Conservation (phyloP, 495 filamentous ascomycete genomes). For the Neurospora africana region DNA sequence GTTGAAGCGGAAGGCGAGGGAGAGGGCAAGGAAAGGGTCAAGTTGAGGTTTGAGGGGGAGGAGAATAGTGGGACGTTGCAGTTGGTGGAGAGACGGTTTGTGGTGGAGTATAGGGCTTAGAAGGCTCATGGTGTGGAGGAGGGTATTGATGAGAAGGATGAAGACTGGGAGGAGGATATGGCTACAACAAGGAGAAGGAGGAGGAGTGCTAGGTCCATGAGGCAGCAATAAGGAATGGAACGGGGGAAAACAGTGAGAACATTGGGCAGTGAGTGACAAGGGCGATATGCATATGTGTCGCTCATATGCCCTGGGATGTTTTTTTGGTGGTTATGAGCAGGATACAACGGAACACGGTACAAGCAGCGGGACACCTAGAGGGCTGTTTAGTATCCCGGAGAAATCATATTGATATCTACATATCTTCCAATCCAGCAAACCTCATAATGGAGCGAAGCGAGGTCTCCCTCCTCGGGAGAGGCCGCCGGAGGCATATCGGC, state of each 20-base stretch:
- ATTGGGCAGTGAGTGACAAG: not conserved
- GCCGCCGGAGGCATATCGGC: not conserved
- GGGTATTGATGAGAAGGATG: not conserved
- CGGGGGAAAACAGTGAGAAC: not conserved
- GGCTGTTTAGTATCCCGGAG: not conserved
- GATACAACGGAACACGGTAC: not conserved
- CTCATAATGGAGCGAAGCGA: not conserved
- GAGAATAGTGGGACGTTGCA: conserved; percentile 70
- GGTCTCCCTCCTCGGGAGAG: not conserved
- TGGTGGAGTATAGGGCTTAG: conserved; percentile 53
- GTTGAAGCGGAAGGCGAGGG: conserved; percentile 30
- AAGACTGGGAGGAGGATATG: not conserved
- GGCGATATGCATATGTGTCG: not conserved
- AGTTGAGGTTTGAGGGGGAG: conserved; percentile 76
- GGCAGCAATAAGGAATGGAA: too few species aligned
- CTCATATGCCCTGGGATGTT: not conserved
- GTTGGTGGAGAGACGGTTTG: conserved; percentile 67
- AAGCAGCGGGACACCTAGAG: not conserved
- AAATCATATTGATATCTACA: not conserved
- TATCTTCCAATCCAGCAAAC: not conserved
- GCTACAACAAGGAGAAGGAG: too few species aligned
- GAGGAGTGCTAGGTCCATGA: too few species aligned
- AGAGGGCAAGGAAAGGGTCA: conserved; percentile 32
- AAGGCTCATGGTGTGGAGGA: conserved; percentile 2
- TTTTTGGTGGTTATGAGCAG: not conserved